Evolutionary conservation across 305 asterid genomes (phyloP).

Genomic region (Fraxinus baroniana): DNA sequence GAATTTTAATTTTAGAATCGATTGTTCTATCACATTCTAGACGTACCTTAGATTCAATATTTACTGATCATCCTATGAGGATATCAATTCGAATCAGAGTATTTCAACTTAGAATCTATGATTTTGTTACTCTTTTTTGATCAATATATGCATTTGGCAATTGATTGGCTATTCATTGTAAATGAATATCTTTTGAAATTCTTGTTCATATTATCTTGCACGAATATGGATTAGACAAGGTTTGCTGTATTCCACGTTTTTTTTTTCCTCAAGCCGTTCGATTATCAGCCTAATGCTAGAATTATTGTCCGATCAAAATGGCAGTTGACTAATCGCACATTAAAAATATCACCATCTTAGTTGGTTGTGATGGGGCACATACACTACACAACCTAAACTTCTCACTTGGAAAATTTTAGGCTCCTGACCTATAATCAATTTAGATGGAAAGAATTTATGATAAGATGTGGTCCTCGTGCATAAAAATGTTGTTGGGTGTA

Average conservation of each 20-base stretch:
- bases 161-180: background rate
- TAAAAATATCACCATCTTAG: background rate
- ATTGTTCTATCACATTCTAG: background rate
- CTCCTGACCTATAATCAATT: background rate
- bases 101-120: background rate
- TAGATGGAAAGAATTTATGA: background rate
- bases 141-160: background rate
- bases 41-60: background rate
- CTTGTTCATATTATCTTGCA: background rate
- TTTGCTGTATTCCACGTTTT: background rate
- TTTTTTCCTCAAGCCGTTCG: no score
- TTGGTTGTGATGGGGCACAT: background rate
- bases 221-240: background rate
- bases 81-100: background rate
- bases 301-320: background rate
- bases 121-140: background rate
- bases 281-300: no score
- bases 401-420: background rate
- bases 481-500: background rate
- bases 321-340: background rate
- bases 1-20: constrained; percentile 7
- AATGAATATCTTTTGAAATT: constrained; percentile 11
- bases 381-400: background rate
- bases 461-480: background rate
- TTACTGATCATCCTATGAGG: background rate